Evolutionary conservation across 345 rosid species (phyloP).

Genomic region (Luvunga scandens): DNA sequence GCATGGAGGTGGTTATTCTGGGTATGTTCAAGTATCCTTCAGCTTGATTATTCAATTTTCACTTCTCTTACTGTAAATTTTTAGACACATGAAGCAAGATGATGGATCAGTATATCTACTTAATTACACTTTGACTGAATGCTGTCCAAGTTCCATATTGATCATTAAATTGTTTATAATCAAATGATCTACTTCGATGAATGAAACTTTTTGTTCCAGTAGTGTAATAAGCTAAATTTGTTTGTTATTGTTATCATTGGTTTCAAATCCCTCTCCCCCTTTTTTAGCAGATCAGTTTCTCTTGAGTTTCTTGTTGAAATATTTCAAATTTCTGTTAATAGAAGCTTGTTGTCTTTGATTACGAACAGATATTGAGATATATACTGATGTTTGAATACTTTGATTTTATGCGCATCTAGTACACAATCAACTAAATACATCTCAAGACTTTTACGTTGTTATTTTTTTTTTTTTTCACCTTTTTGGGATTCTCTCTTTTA

Average conservation of each 20-base stretch:
- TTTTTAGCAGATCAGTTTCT: not conserved
- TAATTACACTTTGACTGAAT: not conserved
- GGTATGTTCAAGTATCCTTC: conserved; percentile 43
- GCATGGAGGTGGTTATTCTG: conserved; percentile 94
- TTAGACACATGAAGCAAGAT: not conserved
- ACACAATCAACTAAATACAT: not conserved
- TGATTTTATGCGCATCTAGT: not conserved
- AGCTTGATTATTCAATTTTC: not conserved
- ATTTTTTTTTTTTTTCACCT: no score
- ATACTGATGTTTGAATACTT: not conserved
- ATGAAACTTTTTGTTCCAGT: not conserved
- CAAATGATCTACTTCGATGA: not conserved
- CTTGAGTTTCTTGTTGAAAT: not conserved
- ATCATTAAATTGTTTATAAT: not conserved
- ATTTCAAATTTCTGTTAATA: not conserved
- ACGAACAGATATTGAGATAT: not conserved
- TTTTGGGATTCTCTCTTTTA: not conserved
- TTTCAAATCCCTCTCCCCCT: not conserved
- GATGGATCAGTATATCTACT: not conserved
- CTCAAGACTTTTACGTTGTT: not conserved
- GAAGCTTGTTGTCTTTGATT: not conserved
- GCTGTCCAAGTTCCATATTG: not conserved
- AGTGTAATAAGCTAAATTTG: not conserved
- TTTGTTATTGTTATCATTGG: not conserved
- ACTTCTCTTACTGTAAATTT: not conserved